phyloP scores from a whole-genome alignment of 225 moss, liverwort and hornwort genomes.

The Lunularia cruciata region DNA sequence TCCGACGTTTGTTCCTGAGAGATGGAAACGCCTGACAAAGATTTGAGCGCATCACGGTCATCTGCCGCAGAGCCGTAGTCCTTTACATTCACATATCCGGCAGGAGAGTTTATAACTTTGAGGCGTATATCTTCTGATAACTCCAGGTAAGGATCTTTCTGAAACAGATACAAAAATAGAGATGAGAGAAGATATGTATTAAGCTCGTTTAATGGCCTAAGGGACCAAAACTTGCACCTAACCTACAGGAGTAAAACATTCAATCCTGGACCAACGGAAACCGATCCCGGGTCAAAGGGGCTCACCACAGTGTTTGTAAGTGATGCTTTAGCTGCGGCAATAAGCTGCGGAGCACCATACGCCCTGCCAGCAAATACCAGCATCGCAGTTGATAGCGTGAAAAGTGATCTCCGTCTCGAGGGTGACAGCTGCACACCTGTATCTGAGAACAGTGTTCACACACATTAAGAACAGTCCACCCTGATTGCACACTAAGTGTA shows the following conservation, averaged over 20 bases:
- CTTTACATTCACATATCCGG: constrained; percentile 49
- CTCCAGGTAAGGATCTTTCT: constrained; percentile 94
- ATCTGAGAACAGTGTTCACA: constrained; percentile 19
- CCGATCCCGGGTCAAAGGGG: no score
- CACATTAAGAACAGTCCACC: neutral
- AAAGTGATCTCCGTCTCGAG: constrained; percentile 83
- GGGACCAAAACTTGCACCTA: no score
- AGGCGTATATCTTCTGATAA: constrained; percentile 83
- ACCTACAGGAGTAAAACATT: no score
- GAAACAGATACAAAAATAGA: constrained; percentile 18
- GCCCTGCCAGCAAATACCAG: constrained; percentile 85
- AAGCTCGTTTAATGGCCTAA: no score
- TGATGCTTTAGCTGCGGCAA: constrained; percentile 74
- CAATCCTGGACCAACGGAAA: no score
- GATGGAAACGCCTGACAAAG: constrained; percentile 63
- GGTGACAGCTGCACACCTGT: constrained; percentile 61
- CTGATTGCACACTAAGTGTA: neutral
- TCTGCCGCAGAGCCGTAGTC: constrained; percentile 73
- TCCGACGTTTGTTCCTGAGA: constrained; percentile 74
- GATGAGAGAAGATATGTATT: no score
- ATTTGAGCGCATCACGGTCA: constrained; percentile 69
- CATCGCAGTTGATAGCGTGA: constrained; percentile 92
- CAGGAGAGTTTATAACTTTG: constrained; percentile 53
- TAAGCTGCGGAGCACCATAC: constrained; percentile 78
- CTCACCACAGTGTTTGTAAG: constrained; percentile 70